Evolutionary conservation across 2,329 filamentous ascomycete species (phyloP).

Genomic region (Rhynchosporium graminicola): DNA sequence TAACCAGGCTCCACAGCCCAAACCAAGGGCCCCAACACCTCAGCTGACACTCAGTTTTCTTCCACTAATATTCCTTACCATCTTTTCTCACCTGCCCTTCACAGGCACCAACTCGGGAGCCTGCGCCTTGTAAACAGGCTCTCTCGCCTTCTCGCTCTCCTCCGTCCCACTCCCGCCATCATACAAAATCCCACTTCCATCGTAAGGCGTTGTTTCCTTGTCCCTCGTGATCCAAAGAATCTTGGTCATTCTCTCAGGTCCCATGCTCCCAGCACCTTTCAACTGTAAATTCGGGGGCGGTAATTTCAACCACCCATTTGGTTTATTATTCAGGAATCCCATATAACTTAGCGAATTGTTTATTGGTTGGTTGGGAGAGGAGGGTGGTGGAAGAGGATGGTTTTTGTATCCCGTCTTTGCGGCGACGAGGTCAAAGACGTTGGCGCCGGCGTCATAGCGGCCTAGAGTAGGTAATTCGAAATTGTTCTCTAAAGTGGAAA

Average conservation of each 20-base stretch:
- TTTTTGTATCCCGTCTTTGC: slow-evolving; percentile 37
- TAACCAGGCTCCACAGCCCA: no score
- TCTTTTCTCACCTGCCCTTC: background rate
- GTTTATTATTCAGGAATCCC: slow-evolving; percentile 44
- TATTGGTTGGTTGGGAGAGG: slow-evolving; percentile 38
- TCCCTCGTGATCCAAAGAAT: slow-evolving; percentile 25
- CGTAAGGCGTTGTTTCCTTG: slow-evolving; percentile 45
- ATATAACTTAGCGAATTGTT: slow-evolving; percentile 50
- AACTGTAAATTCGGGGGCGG: slow-evolving; percentile 48
- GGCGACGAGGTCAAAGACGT: slow-evolving; percentile 40
- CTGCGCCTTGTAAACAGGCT: slow-evolving; percentile 45
- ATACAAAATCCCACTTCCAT: slow-evolving; percentile 47
- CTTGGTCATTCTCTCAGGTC: slow-evolving; percentile 43
- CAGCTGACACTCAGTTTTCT: no score
- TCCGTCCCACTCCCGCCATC: slow-evolving; percentile 43
- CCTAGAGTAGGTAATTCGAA: slow-evolving; percentile 48
- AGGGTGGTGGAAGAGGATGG: slow-evolving; percentile 33
- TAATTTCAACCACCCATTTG: slow-evolving; percentile 38
- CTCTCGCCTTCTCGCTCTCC: slow-evolving; percentile 33
- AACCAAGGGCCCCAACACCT: no score
- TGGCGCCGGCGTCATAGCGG: slow-evolving; percentile 47
- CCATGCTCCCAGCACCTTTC: slow-evolving; percentile 46
- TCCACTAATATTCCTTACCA: no score
- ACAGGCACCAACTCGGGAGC: slow-evolving; percentile 28
- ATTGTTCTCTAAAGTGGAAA: slow-evolving; percentile 47